Evolutionary conservation across 345 rosid genomes (phyloP).

Genomic region (Populus simonii): DNA sequence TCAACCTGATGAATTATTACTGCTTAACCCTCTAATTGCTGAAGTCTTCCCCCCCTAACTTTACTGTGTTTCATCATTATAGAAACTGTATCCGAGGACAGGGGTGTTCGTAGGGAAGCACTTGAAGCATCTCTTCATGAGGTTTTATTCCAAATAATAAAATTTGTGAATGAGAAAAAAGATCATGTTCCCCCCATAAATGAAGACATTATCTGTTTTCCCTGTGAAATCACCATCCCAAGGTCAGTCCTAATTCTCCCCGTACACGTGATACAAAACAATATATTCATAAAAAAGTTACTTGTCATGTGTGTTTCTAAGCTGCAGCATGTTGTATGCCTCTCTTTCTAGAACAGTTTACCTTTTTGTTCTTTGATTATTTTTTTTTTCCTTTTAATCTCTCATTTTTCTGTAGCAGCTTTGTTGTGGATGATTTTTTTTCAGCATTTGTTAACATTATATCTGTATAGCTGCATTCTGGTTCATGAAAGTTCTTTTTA

Average conservation of each 20-base stretch:
- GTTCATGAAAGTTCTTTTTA: neutral
- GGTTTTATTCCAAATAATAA: slow-evolving; percentile 85
- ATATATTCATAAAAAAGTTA: neutral
- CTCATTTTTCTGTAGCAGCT: neutral
- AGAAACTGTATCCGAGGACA: slow-evolving; percentile 62
- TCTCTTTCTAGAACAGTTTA: neutral
- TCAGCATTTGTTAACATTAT: neutral
- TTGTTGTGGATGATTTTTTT: neutral
- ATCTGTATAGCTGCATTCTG: neutral
- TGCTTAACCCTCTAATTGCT: neutral
- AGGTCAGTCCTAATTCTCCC: slow-evolving; percentile 49
- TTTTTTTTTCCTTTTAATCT: neutral
- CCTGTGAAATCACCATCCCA: slow-evolving; percentile 76
- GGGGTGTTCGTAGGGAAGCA: slow-evolving; percentile 59
- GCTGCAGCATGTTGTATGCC: neutral
- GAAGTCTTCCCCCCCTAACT: neutral
- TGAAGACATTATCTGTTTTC: slow-evolving; percentile 71
- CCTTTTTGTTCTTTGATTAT: neutral
- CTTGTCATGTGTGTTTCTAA: neutral
- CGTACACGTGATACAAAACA: neutral
- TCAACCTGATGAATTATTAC: neutral
- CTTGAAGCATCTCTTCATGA: slow-evolving; percentile 80
- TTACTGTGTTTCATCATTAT: slow-evolving; percentile 3
- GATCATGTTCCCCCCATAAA: slow-evolving; percentile 90
- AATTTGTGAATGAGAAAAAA: slow-evolving; percentile 88